Evolutionary conservation across 345 rosid genomes (phyloP).

Genomic region (Punica granatum): DNA sequence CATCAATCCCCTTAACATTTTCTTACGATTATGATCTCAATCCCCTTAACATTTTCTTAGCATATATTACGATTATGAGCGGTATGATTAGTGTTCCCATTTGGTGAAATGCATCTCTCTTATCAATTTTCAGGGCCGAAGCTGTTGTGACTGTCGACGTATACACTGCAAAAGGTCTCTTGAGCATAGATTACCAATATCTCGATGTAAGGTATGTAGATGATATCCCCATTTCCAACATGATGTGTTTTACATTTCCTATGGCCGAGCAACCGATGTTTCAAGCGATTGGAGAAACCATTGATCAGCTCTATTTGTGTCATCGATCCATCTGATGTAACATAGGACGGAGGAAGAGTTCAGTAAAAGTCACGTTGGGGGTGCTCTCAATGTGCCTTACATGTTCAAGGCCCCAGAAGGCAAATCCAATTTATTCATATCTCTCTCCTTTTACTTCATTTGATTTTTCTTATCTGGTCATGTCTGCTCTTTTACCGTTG

Average conservation of each 20-base stretch:
- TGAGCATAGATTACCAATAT: slow-evolving; percentile 26
- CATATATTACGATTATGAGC: not conserved
- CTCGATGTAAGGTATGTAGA: slow-evolving; percentile 40
- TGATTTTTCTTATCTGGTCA: no score
- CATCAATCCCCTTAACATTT: not conserved
- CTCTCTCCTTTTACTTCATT: not conserved
- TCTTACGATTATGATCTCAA: no score
- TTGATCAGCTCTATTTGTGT: no score
- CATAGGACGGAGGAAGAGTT: slow-evolving; percentile 47
- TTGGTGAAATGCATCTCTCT: not conserved
- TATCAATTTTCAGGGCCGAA: slow-evolving; percentile 25
- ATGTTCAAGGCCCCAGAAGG: slow-evolving; percentile 46
- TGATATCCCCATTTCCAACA: not conserved
- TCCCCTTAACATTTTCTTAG: no score
- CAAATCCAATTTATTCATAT: not conserved
- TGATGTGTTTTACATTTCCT: not conserved
- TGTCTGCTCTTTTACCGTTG: no score
- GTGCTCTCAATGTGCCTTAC: slow-evolving; percentile 44
- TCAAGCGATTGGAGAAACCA: not conserved
- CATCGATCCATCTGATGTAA: no score
- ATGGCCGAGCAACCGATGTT: not conserved
- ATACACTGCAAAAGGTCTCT: slow-evolving; percentile 38
- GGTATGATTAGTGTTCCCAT: not conserved
- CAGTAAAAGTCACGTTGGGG: slow-evolving; percentile 32
- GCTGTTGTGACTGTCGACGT: slow-evolving; percentile 34